A percentile compares a stretch with the other conserved stretches of the same genome.
Conservation (phyloP, 2,329 filamentous ascomycete species). For the Lachnellula arida region DNA sequence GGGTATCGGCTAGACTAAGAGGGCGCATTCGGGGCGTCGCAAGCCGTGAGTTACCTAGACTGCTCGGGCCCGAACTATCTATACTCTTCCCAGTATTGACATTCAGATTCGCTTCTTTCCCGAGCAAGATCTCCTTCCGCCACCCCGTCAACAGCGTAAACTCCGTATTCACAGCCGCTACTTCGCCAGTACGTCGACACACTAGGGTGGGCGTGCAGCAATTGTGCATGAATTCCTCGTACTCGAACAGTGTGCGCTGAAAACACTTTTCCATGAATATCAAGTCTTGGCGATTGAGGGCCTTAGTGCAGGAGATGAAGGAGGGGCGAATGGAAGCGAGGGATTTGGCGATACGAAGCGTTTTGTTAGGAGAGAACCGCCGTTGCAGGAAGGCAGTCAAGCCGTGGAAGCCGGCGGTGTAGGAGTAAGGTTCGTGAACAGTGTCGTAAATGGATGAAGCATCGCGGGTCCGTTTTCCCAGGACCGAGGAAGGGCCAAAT, state of each 20-base stretch:
- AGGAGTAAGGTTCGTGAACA: slow-evolving; percentile 87
- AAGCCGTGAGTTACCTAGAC: slow-evolving; percentile 35
- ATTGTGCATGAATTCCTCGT: slow-evolving; percentile 86
- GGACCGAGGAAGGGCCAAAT: slow-evolving; percentile 27
- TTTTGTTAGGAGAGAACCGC: slow-evolving; percentile 73
- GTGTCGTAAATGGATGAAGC: slow-evolving; percentile 83
- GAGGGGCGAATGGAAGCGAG: slow-evolving; percentile 87
- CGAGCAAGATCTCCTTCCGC: slow-evolving; percentile 83
- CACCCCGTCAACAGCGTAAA: slow-evolving; percentile 95
- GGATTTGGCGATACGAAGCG: slow-evolving; percentile 78
- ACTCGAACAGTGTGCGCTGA: slow-evolving; percentile 86
- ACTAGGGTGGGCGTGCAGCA: slow-evolving; percentile 89
- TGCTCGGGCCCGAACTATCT: slow-evolving; percentile 38
- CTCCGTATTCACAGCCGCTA: slow-evolving; percentile 94
- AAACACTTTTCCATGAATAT: slow-evolving; percentile 98
- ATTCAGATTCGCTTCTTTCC: slow-evolving; percentile 82
- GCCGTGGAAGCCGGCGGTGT: slow-evolving; percentile 84
- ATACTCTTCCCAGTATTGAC: slow-evolving; percentile 56
- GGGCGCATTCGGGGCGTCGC: slow-evolving; percentile 49
- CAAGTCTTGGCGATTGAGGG: slow-evolving; percentile 81
- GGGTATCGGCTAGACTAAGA: slow-evolving; percentile 36
- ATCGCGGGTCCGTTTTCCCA: slow-evolving; percentile 58
- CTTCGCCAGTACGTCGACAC: slow-evolving; percentile 84
- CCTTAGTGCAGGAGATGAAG: slow-evolving; percentile 86
- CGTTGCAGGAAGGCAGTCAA: slow-evolving; percentile 75